A percentile compares a stretch with the other conserved stretches of the same genome.
Conservation (phyloP, 352 stramenopile genomes). For the Phytophthora melonis region DNA sequence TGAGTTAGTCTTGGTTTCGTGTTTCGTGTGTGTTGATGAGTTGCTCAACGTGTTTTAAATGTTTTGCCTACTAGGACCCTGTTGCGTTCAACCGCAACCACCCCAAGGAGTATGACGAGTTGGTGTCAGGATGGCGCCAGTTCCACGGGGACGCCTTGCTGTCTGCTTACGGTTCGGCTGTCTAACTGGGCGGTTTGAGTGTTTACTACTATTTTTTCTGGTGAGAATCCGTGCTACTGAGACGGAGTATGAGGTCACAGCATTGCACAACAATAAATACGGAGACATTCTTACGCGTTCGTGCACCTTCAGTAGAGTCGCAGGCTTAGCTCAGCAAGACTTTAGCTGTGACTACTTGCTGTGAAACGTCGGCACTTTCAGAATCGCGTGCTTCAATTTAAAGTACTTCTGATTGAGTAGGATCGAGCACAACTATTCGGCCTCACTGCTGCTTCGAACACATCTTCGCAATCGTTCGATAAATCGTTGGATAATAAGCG, state of each 20-base stretch:
- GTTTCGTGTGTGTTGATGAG: too few species aligned
- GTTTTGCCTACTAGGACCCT: constrained; percentile 55
- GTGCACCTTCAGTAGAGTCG: too few species aligned
- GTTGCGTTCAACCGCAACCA: constrained; percentile 87
- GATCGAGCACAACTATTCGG: too few species aligned
- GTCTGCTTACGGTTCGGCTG: constrained; percentile 69
- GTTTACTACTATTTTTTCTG: neutral
- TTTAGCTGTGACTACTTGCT: too few species aligned
- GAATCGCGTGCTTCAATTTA: too few species aligned
- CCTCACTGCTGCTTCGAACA: too few species aligned
- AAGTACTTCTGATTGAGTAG: too few species aligned
- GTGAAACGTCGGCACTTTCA: too few species aligned
- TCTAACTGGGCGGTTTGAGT: constrained; percentile 51
- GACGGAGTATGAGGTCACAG: neutral
- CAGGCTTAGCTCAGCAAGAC: too few species aligned
- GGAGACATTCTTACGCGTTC: neutral
- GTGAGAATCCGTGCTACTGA: neutral
- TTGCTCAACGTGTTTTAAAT: neutral
- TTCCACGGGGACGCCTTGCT: constrained; percentile 84
- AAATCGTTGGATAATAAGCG: too few species aligned
- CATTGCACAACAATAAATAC: neutral
- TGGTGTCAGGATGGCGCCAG: constrained; percentile 82
- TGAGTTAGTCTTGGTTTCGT: too few species aligned
- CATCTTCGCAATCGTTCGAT: too few species aligned
- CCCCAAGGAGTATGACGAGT: constrained; percentile 79